Evolutionary conservation across 345 rosid genomes (phyloP).

Genomic region (Nasturtium officinale): DNA sequence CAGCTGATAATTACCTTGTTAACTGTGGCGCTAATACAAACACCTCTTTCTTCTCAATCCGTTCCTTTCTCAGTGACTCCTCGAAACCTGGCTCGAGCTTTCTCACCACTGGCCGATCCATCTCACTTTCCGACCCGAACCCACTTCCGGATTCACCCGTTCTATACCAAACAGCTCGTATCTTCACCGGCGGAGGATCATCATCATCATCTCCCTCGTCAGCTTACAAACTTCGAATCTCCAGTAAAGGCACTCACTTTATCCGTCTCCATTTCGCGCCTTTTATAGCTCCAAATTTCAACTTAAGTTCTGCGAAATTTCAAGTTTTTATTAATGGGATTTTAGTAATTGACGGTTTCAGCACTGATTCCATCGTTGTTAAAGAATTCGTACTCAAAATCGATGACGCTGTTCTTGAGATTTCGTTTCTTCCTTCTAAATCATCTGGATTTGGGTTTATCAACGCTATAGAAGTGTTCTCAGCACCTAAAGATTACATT

Average conservation of each 20-base stretch:
- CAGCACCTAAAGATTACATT: slow-evolving; percentile 68
- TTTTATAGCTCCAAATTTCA: slow-evolving; percentile 51
- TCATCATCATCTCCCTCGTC: neutral
- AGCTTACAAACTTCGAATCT: slow-evolving; percentile 53
- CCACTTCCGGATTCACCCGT: slow-evolving; percentile 56
- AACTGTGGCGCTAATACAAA: slow-evolving; percentile 68
- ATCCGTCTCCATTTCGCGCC: slow-evolving; percentile 96
- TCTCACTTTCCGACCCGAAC: slow-evolving; percentile 53
- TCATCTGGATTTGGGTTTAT: slow-evolving; percentile 63
- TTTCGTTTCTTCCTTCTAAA: slow-evolving; percentile 51
- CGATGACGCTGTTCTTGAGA: slow-evolving; percentile 49
- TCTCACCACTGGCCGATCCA: slow-evolving; percentile 54
- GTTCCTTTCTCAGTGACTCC: slow-evolving; percentile 72
- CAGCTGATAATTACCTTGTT: slow-evolving; percentile 76
- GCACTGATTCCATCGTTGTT: slow-evolving; percentile 30
- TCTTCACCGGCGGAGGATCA: slow-evolving; percentile 30
- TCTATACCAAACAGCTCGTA: slow-evolving; percentile 61
- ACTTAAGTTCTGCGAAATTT: slow-evolving; percentile 60
- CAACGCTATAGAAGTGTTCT: slow-evolving; percentile 77
- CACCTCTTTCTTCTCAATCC: slow-evolving; percentile 52
- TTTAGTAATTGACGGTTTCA: slow-evolving; percentile 52
- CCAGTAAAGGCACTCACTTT: slow-evolving; percentile 61
- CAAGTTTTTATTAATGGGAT: slow-evolving; percentile 59
- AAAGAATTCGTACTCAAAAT: slow-evolving; percentile 62
- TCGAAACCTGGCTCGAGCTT: slow-evolving; percentile 36